Evolutionary conservation across 2,329 filamentous ascomycete species (phyloP), one percentile per base, ranked within the genome.

Genomic region (Talaromyces piceae): DNA sequence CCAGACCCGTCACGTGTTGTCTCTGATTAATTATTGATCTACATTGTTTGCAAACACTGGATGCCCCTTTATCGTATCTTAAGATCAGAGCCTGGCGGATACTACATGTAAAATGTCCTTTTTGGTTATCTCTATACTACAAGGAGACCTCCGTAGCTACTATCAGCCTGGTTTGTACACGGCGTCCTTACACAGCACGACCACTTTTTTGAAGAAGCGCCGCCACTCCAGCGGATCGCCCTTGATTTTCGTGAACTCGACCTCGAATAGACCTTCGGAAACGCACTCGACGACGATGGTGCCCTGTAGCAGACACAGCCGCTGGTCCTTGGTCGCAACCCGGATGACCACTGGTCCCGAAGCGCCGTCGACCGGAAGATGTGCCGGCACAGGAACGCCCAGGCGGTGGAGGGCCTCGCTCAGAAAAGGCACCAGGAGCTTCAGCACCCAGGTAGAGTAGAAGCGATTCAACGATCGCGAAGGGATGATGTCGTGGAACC

Each of bases 171-270:
- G 80, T 58, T 77, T 78, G 66, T 83, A 87, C 41, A 97, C 84
- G 7, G 83, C 89, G 64, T 95, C 89, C 64, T 88, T 88, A 71
- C 91, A 94, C 54, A 91, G 75, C 56, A 94, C 77, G 26, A 88
- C 88, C n/a, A 96, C 81, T 68, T 89, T 91, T 73, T 98, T 98
- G 77, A 98, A 98, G 66, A 98, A 89, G 28, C 93, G 77, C 54
- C 93, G 81, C 93, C 94, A 98, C 73, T 97, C 91, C 46, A 98
- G 72, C 4, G 93, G 93, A 73, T 98, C 93, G 5, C 93, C 93
- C 73, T 95, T 96, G 49, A 88, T 79, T 73, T 98, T 98, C 58
- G 94, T 81, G 65, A 98, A 97, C 47, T 89, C 80, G 25, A 96
- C 87, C 67, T 96, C 91, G 22, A 91, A 77, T 27, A 91, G 69